Evolutionary conservation across 768 basidiomycete genomes (phyloP).

Genomic region (Hygrocybe punicea): DNA sequence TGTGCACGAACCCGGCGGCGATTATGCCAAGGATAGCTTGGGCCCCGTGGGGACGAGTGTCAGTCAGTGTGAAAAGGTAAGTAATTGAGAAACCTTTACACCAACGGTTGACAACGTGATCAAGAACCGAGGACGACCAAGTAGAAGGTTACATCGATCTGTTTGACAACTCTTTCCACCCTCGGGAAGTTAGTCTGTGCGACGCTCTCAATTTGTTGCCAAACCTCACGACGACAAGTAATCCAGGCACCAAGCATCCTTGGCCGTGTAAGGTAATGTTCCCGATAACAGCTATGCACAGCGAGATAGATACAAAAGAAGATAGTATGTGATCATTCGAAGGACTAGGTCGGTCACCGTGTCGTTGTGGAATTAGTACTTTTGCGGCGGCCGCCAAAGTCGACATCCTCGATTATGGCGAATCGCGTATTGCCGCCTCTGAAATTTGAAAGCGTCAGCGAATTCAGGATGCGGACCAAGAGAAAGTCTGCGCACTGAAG

Average conservation of each 20-base stretch:
- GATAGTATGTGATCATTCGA: background rate
- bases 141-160: no score
- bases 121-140: no score
- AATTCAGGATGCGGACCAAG: background rate
- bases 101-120: no score
- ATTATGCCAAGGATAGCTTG: no score
- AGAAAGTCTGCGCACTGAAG: conserved; percentile 71
- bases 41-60: no score
- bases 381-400: background rate
- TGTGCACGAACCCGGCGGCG: no score
- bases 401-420: background rate
- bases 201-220: no score
- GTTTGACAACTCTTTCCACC: no score
- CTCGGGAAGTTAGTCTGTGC: no score
- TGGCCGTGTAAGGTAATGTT: background rate
- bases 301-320: background rate
- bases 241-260: background rate
- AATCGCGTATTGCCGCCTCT: conserved; percentile 62
- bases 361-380: background rate
- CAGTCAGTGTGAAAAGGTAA: no score
- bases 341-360: background rate
- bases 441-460: conserved; percentile 15
- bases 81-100: no score
- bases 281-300: background rate
- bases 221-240: no score